A percentile compares a stretch with the other conserved stretches of the same genome.
These are phyloP conservation scores for Quercus lobata DNA, from an alignment of 331 rosid genomes.

Conservation along the genomic window DNA sequence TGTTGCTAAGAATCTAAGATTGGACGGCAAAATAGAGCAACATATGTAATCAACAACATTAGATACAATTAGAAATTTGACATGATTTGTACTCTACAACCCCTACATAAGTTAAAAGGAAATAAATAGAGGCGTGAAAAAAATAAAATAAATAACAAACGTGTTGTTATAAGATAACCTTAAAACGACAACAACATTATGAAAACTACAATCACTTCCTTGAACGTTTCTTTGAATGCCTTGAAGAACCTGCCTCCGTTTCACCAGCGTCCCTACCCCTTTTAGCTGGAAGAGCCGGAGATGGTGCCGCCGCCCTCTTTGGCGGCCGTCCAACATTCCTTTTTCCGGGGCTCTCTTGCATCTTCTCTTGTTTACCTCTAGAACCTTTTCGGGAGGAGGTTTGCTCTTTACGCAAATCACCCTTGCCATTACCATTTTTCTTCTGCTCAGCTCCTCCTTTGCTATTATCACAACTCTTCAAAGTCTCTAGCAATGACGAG, in stretches of 20 bases:
- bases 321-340: conserved; percentile 25
- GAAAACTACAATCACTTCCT: conserved; percentile 4
- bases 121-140: neutral
- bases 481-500: conserved; percentile 3
- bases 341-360: conserved; percentile 17
- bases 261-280: conserved; percentile 13
- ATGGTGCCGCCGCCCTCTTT: conserved; percentile 10
- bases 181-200: neutral
- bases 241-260: neutral
- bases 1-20: too few species aligned
- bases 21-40: too few species aligned
- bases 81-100: too few species aligned
- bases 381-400: conserved; percentile 15
- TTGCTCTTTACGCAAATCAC: conserved; percentile 15
- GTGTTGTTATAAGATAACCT: neutral
- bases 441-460: conserved; percentile 18
- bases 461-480: conserved; percentile 8
- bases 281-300: conserved; percentile 15
- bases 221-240: conserved; percentile 15
- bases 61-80: too few species aligned
- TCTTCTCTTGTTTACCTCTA: conserved; percentile 13
- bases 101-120: neutral
- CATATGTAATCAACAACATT: too few species aligned
- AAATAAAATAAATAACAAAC: neutral
- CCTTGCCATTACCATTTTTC: conserved; percentile 3